Evolutionary conservation across 2,329 filamentous ascomycete species (phyloP).

Genomic region (Zarea fungicola): DNA sequence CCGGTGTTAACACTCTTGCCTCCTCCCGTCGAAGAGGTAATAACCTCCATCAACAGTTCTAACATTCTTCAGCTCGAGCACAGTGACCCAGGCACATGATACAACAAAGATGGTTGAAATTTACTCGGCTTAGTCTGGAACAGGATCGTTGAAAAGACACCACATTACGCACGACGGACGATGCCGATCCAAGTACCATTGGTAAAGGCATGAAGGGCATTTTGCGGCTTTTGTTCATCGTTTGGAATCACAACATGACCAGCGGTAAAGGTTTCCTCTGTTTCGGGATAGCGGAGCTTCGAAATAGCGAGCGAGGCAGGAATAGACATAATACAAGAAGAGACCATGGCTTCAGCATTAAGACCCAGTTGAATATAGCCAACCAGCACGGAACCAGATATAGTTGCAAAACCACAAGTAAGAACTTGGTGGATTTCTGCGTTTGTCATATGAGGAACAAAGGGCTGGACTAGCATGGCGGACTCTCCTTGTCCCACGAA

Average conservation of each 20-base stretch:
- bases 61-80: too few relatives aligned
- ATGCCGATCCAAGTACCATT: constrained; percentile 81
- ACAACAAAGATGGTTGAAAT: too few relatives aligned
- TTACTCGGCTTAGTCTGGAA: too few relatives aligned
- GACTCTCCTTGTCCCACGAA: constrained; percentile 95
- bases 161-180: too few relatives aligned
- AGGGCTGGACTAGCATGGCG: constrained; percentile 85
- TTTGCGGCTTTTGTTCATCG: constrained; percentile 68
- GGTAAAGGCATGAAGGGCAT: constrained; percentile 78
- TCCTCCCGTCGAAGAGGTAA: too few relatives aligned
- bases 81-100: too few relatives aligned
- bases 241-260: constrained; percentile 77
- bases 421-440: constrained; percentile 91
- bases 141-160: too few relatives aligned
- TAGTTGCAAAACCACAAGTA: constrained; percentile 88
- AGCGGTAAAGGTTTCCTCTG: constrained; percentile 77
- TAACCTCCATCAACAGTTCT: too few relatives aligned
- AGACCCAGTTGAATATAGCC: constrained; percentile 81
- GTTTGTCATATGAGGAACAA: constrained; percentile 76
- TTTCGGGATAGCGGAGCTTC: constrained; percentile 85
- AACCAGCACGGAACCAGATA: constrained; percentile 80
- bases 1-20: too few relatives aligned
- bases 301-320: constrained; percentile 84
- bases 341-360: constrained; percentile 79
- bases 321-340: constrained; percentile 93